Evolutionary conservation across 352 stramenopile species (phyloP).

Genomic region (Pythium brassicae): DNA sequence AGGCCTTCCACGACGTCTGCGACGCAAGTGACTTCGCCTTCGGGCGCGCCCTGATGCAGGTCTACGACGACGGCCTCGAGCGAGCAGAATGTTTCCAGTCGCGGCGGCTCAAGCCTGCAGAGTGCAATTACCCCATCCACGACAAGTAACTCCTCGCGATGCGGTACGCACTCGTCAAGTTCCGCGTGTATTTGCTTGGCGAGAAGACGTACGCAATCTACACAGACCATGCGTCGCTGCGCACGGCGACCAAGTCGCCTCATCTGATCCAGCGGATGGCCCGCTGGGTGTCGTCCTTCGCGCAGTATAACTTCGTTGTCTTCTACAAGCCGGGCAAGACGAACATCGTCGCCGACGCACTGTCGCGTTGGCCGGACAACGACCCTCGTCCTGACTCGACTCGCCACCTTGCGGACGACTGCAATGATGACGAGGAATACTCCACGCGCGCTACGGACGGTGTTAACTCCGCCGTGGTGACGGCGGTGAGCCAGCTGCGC

Average conservation of each 20-base stretch:
- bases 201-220: conserved; percentile 18
- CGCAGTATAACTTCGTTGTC: conserved; percentile 21
- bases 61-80: not conserved
- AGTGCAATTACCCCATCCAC: conserved; percentile 7
- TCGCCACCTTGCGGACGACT: too few relatives aligned
- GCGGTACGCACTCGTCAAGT: conserved; percentile 24
- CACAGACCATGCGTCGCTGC: conserved; percentile 16
- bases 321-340: conserved; percentile 19
- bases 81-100: conserved; percentile 14
- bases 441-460: too few relatives aligned
- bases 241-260: not conserved
- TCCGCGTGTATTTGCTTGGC: conserved; percentile 22
- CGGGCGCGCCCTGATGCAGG: conserved; percentile 7
- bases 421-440: too few relatives aligned
- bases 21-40: conserved; percentile 17
- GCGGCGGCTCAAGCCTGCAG: conserved; percentile 16
- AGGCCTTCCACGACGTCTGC: conserved; percentile 18
- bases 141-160: conserved; percentile 15
- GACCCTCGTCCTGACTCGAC: too few relatives aligned
- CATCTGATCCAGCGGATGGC: conserved; percentile 13
- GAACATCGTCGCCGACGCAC: conserved; percentile 22
- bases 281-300: conserved; percentile 19
- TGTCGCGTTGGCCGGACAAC: conserved; percentile 8
- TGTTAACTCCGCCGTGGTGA: too few relatives aligned
- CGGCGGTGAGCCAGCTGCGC: too few relatives aligned